Base-by-base conservation (phyloP, 1,284 basidiomycete genomes). In the Naganishia albida region DNA sequence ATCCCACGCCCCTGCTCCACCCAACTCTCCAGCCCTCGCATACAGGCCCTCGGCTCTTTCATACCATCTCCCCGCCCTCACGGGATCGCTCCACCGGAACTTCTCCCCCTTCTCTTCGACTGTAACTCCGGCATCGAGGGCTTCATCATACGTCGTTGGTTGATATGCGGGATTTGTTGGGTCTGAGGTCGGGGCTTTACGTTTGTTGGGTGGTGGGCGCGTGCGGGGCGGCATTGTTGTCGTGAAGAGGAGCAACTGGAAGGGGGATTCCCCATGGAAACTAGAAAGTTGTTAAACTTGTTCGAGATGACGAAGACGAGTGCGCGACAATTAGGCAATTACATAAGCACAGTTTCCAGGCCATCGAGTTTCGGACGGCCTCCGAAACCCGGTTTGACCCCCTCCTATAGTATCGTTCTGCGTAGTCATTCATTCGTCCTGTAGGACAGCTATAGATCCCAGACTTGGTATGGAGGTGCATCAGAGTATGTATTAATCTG, bases 41-140 rank as follows among this genome's bases (percentile, higher is more conserved):
- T 80, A 80, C 42, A 80, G 71, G 67, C 77, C 75, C 25, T 72
- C 54, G 0, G 78, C 75, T 55, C 74, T 70, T 65, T 79, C 77
- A 64, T 77, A 80, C 60, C 77, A 77, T 18, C 77, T 67, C 52
- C 74, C 71, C 7, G 78, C 74, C 77, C 79, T 56, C 56, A 75
- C 76, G 71, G 78, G 78, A 62, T 79, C 78, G n/a, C 78, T 78
- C 68, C 75, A 73, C 10, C 72, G 60, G 65, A 78, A 80, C 42
- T 78, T 69, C 67, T 80, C 79, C 8, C 78, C 79, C 71, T 79
- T 78, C 70, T 80, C 79, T 66, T 80, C 79, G 65, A 72, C 72
- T 43, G 75, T 73, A 48, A 80, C 74, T n/a, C 74, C 79, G 26
- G 75, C 75, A 72, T 48, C 55, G 3, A 56, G 30, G 12, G 65